These are phyloP conservation scores for Silene uniflora DNA, from an alignment of 148 eudicot genomes.

Conservation along the genomic window DNA sequence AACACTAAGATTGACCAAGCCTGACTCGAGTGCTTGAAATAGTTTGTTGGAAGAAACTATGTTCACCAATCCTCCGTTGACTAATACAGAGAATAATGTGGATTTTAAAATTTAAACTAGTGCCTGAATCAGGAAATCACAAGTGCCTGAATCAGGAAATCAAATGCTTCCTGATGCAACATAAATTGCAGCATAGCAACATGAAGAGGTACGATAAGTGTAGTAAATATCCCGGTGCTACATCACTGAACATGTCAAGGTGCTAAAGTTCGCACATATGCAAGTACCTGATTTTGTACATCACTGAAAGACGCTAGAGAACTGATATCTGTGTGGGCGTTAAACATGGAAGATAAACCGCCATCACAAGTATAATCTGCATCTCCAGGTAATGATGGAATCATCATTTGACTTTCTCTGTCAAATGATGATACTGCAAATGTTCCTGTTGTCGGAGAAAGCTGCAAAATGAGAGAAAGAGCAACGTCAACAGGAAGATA, in stretches of 20 bases:
- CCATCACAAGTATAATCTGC: constrained; percentile 28
- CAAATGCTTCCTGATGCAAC: neutral
- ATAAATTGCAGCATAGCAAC: neutral
- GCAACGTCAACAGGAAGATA: neutral
- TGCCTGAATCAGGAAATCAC: neutral
- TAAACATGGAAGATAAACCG: constrained; percentile 30
- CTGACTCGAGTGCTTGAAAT: neutral
- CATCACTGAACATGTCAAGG: neutral
- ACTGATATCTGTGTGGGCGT: constrained; percentile 23
- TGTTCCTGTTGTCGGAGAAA: constrained; percentile 69
- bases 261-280: neutral
- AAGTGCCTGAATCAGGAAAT: neutral
- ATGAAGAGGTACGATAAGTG: neutral
- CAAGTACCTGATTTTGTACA: constrained; percentile 35
- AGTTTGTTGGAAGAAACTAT: neutral
- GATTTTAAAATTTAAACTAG: neutral
- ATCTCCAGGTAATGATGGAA: constrained; percentile 29
- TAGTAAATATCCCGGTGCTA: no score
- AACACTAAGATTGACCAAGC: neutral
- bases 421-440: constrained; percentile 29
- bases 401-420: constrained; percentile 30
- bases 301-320: constrained; percentile 23
- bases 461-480: constrained; percentile 17
- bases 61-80: neutral
- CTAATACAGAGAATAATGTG: no score